Conservation (phyloP, 805 yeast genomes). For the Kazachstania africana region DNA sequence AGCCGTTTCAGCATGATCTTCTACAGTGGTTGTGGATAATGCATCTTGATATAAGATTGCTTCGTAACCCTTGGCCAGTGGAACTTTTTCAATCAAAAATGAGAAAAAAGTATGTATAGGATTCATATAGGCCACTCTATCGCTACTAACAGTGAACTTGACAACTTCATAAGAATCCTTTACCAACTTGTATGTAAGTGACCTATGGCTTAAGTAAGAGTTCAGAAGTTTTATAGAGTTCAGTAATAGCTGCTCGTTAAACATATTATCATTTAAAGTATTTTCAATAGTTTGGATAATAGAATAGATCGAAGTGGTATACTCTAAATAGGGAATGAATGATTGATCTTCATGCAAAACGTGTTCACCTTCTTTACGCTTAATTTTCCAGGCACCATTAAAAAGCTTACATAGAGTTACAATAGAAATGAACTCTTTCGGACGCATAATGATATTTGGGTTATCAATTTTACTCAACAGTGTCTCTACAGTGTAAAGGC, state of each 20-base stretch:
- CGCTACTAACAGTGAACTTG: slow-evolving; percentile 34
- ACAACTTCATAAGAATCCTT: slow-evolving; percentile 19
- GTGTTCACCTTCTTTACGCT: slow-evolving; percentile 56
- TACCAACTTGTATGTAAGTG: slow-evolving; percentile 15
- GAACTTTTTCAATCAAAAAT: slow-evolving; percentile 21
- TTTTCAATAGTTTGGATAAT: slow-evolving; percentile 31
- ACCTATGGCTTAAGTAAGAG: slow-evolving; percentile 21
- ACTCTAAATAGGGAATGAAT: slow-evolving; percentile 39
- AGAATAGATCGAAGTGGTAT: slow-evolving; percentile 33
- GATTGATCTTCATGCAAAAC: slow-evolving; percentile 46
- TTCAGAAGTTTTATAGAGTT: slow-evolving; percentile 29
- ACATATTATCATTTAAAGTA: slow-evolving; percentile 10
- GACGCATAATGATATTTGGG: slow-evolving; percentile 23
- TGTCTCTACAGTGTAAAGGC: slow-evolving; percentile 26
- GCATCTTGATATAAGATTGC: slow-evolving; percentile 10
- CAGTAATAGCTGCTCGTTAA: slow-evolving; percentile 8
- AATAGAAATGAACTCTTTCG: slow-evolving; percentile 31
- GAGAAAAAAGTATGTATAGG: slow-evolving; percentile 51
- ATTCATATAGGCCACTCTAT: slow-evolving; percentile 44
- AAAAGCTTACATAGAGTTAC: slow-evolving; percentile 39
- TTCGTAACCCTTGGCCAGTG: slow-evolving; percentile 13
- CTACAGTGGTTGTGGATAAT: slow-evolving; percentile 1
- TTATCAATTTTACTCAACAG: slow-evolving; percentile 25
- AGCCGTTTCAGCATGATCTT: background rate
- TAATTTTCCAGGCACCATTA: slow-evolving; percentile 46